Percentiles rank a stretch among this genome's conserved stretches.
These are phyloP conservation scores for Guadua angustifolia DNA, from an alignment of 176 grass and related monocot species.

Conservation along the genomic window DNA sequence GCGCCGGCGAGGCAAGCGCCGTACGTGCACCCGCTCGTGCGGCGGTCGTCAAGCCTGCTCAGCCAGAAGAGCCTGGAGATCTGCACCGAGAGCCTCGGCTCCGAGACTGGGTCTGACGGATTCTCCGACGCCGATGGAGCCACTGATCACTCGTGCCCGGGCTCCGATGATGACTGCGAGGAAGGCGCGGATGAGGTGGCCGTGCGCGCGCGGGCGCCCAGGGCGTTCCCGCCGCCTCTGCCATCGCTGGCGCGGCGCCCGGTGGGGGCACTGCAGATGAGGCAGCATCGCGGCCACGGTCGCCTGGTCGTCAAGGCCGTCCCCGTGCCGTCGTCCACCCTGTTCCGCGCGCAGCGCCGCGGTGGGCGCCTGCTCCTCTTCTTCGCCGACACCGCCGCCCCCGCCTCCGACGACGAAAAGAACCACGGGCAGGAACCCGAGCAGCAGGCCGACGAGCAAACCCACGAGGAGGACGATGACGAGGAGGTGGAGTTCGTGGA, in stretches of 20 bases:
- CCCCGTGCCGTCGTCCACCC: slow-evolving; percentile 63
- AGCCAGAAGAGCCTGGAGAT: slow-evolving; percentile 88
- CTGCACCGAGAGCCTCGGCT: slow-evolving; percentile 99
- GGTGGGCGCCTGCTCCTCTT: slow-evolving; percentile 81
- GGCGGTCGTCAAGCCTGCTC: slow-evolving; percentile 76
- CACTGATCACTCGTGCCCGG: slow-evolving; percentile 49
- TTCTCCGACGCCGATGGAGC: slow-evolving; percentile 51
- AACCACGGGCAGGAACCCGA: slow-evolving; percentile 33
- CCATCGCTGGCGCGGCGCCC: slow-evolving; percentile 71
- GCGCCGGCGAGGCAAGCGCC: slow-evolving; percentile 31
- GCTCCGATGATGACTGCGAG: slow-evolving; percentile 28
- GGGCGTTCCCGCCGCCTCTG: slow-evolving; percentile 77
- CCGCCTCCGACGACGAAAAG: background rate
- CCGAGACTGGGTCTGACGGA: slow-evolving; percentile 81
- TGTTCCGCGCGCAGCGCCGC: slow-evolving; percentile 74
- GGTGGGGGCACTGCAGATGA: slow-evolving; percentile 69
- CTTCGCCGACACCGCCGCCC: slow-evolving; percentile 58
- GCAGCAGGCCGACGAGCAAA: slow-evolving; percentile 19
- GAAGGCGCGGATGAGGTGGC: slow-evolving; percentile 32
- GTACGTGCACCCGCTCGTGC: slow-evolving; percentile 78
- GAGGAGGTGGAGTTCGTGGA: slow-evolving; percentile 73
- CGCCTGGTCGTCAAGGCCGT: slow-evolving; percentile 83
- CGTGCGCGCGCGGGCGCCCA: slow-evolving; percentile 28
- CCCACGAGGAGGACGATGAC: slow-evolving; percentile 41
- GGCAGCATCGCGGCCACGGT: slow-evolving; percentile 70